Evolutionary conservation across 495 filamentous ascomycete species (phyloP).

Genomic region (Parmelia sp.): DNA sequence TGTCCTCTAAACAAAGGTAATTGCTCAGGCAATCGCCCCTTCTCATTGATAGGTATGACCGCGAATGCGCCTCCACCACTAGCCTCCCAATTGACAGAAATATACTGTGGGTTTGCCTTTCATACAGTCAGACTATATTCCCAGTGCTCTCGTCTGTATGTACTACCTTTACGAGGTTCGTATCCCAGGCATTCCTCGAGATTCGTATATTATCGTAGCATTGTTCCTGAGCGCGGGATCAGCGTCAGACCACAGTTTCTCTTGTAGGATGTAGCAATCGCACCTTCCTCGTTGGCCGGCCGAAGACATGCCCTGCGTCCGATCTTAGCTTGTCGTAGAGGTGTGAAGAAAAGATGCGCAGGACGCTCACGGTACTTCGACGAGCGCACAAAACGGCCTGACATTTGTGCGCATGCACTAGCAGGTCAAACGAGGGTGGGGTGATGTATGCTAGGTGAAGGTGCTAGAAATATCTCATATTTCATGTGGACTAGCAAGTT

Average conservation of each 20-base stretch:
- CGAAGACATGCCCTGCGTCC: conserved; percentile 88
- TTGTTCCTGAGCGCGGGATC: conserved; percentile 52
- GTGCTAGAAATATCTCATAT: neutral
- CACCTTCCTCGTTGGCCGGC: conserved; percentile 86
- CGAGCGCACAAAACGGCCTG: conserved; percentile 93
- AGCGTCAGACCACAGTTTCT: neutral
- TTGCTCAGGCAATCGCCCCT: conserved; percentile 81
- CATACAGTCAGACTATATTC: conserved; percentile 26
- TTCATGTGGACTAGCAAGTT: neutral
- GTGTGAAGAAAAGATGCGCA: neutral
- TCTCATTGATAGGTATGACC: conserved; percentile 85
- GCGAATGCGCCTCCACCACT: conserved; percentile 96
- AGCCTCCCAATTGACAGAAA: conserved; percentile 97
- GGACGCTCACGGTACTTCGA: conserved; percentile 89
- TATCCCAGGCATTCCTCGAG: conserved; percentile 98
- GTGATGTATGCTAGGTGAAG: neutral
- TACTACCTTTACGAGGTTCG: conserved; percentile 86
- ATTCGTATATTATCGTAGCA: conserved; percentile 96
- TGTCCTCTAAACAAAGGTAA: conserved; percentile 94
- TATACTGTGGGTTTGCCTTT: conserved; percentile 89
- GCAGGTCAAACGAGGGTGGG: neutral
- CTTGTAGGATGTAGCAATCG: conserved; percentile 18
- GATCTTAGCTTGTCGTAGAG: conserved; percentile 20
- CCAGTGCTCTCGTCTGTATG: neutral
- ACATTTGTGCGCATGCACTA: conserved; percentile 50